phyloP scores from a whole-genome alignment of 305 asterid species.

The Ilex paraguariensis region DNA sequence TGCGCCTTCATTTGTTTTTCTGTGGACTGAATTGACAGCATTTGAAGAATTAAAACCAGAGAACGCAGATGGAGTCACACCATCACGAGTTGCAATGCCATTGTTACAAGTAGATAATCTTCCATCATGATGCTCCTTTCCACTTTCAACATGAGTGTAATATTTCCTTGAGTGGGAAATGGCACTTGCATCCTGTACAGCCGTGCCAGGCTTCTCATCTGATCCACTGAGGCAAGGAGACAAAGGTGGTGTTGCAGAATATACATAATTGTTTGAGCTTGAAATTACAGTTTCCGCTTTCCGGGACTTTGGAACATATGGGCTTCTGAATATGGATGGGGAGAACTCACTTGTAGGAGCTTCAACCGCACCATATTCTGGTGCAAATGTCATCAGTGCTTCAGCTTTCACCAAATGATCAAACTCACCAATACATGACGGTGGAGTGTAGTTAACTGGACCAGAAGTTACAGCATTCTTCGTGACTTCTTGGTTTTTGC shows the following conservation, averaged over 20 bases:
- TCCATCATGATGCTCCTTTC: constrained; percentile 37
- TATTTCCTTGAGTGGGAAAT: constrained; percentile 52
- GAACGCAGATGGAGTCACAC: constrained; percentile 40
- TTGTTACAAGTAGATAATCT: constrained; percentile 33
- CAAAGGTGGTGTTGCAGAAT: constrained; percentile 92
- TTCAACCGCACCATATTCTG: constrained; percentile 94
- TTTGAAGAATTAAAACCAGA: constrained; percentile 46
- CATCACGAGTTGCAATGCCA: constrained; percentile 41
- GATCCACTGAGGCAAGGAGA: constrained; percentile 65
- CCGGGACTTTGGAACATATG: constrained; percentile 81
- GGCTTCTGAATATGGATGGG: constrained; percentile 72
- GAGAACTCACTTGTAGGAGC: constrained; percentile 61
- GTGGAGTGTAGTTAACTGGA: constrained; percentile 38
- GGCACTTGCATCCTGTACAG: constrained; percentile 38
- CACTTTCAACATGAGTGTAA: constrained; percentile 69
- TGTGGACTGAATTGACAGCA: constrained; percentile 36
- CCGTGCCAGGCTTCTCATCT: constrained; percentile 61
- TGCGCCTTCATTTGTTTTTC: constrained; percentile 42
- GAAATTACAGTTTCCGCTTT: constrained; percentile 80
- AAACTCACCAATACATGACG: constrained; percentile 62
- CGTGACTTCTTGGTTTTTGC: constrained; percentile 58
- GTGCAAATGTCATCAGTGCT: constrained; percentile 96
- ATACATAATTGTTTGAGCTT: constrained; percentile 77
- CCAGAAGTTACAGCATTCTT: constrained; percentile 40
- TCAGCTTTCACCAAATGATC: constrained; percentile 93